Evolutionary conservation across 1,284 basidiomycete species (phyloP).

Genomic region (Singerocomus rubriflavus): DNA sequence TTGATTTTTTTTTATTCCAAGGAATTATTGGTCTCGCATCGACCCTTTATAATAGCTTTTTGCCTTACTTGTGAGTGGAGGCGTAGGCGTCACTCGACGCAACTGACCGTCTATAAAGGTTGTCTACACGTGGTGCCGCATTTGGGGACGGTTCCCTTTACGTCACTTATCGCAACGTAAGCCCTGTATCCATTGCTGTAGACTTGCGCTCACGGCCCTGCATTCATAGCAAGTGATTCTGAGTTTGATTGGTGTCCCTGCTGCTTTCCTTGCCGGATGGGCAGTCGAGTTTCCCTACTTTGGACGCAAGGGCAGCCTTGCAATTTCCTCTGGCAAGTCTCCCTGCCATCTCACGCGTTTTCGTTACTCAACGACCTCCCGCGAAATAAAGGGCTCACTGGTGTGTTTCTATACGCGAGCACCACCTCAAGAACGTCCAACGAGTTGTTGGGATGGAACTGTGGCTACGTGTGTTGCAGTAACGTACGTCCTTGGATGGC

Average conservation of each 20-base stretch:
- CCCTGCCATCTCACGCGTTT: background rate
- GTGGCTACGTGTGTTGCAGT: constrained; percentile 59
- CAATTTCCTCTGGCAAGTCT: constrained; percentile 48
- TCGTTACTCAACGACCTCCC: constrained; percentile 29
- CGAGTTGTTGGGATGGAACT: constrained; percentile 71
- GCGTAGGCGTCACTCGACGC: background rate
- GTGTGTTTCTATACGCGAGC: constrained; percentile 64
- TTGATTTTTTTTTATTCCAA: constrained; percentile 14
- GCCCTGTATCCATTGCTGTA: constrained; percentile 5
- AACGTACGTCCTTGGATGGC: constrained; percentile 39
- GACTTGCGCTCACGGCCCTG: background rate
- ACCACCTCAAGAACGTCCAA: constrained; percentile 64
- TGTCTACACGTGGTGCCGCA: constrained; percentile 44
- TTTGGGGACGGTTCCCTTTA: constrained; percentile 50
- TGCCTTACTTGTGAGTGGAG: constrained; percentile 45
- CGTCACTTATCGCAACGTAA: constrained; percentile 52
- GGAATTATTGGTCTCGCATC: constrained; percentile 61
- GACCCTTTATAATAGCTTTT: constrained; percentile 59
- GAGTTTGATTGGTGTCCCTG: constrained; percentile 63
- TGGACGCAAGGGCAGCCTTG: constrained; percentile 63
- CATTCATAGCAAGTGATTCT: constrained; percentile 51
- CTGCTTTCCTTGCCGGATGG: constrained; percentile 62
- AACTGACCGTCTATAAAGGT: constrained; percentile 26
- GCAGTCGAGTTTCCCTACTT: constrained; percentile 58
- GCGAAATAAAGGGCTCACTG: constrained; percentile 52